These are phyloP conservation scores for Phytophthora chlamydospora DNA, from an alignment of 352 stramenopile species.

Conservation along the genomic window DNA sequence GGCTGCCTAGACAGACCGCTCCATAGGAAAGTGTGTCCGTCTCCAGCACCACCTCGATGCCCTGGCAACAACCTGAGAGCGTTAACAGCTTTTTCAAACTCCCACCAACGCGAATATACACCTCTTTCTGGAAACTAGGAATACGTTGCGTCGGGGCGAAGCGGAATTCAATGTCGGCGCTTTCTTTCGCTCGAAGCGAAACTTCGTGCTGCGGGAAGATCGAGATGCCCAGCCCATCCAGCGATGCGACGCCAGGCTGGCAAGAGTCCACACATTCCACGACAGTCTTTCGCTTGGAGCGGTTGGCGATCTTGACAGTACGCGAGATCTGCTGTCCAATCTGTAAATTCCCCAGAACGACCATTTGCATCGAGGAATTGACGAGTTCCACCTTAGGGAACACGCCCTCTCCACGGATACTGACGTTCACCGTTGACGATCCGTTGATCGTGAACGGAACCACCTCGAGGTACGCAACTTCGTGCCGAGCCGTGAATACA, in stretches of 20 bases:
- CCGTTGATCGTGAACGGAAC: constrained; percentile 93
- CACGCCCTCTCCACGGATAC: constrained; percentile 77
- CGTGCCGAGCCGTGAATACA: constrained; percentile 86
- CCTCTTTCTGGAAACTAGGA: constrained; percentile 64
- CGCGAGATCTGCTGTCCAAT: constrained; percentile 78
- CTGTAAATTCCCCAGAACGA: constrained; percentile 86
- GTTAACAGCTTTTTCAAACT: constrained; percentile 78
- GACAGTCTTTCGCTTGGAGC: constrained; percentile 72
- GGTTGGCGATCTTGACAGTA: constrained; percentile 87
- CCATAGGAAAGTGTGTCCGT: constrained; percentile 92
- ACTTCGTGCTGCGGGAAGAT: constrained; percentile 74
- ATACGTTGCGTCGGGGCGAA: constrained; percentile 78
- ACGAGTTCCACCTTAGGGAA: constrained; percentile 87
- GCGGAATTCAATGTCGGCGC: constrained; percentile 69
- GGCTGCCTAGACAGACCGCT: constrained; percentile 87
- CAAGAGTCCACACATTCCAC: constrained; percentile 60
- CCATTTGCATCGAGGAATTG: constrained; percentile 81
- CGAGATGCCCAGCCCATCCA: constrained; percentile 58
- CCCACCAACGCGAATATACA: constrained; percentile 70
- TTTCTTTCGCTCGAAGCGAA: constrained; percentile 79
- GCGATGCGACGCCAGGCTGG: constrained; percentile 31
- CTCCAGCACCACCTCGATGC: constrained; percentile 91
- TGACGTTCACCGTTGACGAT: constrained; percentile 78
- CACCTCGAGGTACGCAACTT: constrained; percentile 81
- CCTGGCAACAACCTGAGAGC: constrained; percentile 86